Conservation (phyloP, 2,329 filamentous ascomycete species). For the Pseudogymnoascus sp. region DNA sequence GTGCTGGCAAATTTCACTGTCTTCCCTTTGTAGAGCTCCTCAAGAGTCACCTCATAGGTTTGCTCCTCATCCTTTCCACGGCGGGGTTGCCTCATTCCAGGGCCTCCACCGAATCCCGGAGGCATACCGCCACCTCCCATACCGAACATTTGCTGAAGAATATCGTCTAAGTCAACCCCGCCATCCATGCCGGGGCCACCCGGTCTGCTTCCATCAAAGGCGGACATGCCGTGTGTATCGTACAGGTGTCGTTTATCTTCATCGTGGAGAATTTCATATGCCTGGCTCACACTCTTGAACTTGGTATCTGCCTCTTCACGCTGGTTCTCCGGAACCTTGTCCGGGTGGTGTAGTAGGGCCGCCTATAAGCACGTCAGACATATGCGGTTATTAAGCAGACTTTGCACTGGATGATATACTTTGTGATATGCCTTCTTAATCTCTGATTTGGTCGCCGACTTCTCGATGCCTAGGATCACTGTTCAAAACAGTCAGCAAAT, state of each 20-base stretch:
- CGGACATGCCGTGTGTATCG: slow-evolving; percentile 91
- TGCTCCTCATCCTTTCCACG: slow-evolving; percentile 81
- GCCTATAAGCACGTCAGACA: slow-evolving; percentile 46
- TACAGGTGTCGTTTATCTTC: slow-evolving; percentile 89
- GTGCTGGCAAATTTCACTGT: slow-evolving; percentile 94
- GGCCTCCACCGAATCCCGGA: slow-evolving; percentile 26
- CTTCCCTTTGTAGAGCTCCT: slow-evolving; percentile 97
- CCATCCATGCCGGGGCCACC: slow-evolving; percentile 52
- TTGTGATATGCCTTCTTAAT: slow-evolving; percentile 97
- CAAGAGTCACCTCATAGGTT: slow-evolving; percentile 81
- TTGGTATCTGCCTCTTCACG: slow-evolving; percentile 78
- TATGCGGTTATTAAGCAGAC: slow-evolving; percentile 7
- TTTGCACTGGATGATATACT: slow-evolving; percentile 41
- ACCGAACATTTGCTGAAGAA: slow-evolving; percentile 87
- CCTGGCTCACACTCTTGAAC: slow-evolving; percentile 89
- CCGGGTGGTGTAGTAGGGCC: slow-evolving; percentile 81
- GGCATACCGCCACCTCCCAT: slow-evolving; percentile 51
- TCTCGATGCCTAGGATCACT: slow-evolving; percentile 71
- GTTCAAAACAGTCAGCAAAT: slow-evolving; percentile 35
- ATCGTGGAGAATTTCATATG: slow-evolving; percentile 96
- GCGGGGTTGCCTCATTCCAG: slow-evolving; percentile 52
- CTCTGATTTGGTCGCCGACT: slow-evolving; percentile 65
- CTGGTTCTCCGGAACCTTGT: slow-evolving; percentile 85
- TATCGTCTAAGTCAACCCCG: slow-evolving; percentile 84
- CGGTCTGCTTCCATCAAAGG: slow-evolving; percentile 72